phyloP scores from a whole-genome alignment of 371 early-diverging fungal species.

The Parasitella parasitica region DNA sequence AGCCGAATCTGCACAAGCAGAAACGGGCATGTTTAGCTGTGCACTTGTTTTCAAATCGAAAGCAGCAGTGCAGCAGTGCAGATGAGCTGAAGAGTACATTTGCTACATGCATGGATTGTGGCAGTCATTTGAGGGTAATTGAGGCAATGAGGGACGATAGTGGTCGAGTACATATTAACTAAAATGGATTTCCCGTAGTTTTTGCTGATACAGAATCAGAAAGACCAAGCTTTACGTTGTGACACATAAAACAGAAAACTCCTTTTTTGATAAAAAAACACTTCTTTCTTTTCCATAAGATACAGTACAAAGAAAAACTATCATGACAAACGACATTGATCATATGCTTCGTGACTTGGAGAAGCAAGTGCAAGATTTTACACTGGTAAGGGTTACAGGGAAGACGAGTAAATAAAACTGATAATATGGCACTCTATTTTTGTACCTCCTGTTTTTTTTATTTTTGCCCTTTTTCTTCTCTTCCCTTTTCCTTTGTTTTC shows the following conservation, averaged over 20 bases:
- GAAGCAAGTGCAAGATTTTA: slow-evolving; percentile 44
- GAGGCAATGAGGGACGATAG: too few relatives aligned
- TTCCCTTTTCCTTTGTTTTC: background rate
- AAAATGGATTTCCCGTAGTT: too few relatives aligned
- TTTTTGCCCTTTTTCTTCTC: background rate
- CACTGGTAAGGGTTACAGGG: slow-evolving; percentile 28
- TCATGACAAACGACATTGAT: slow-evolving; percentile 31
- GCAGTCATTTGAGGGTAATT: slow-evolving; percentile 76
- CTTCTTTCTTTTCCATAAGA: background rate
- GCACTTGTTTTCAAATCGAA: slow-evolving; percentile 97
- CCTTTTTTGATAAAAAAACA: too few relatives aligned
- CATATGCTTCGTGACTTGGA: slow-evolving; percentile 38
- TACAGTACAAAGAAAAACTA: background rate
- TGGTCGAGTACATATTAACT: too few relatives aligned
- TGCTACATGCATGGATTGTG: slow-evolving; percentile 83
- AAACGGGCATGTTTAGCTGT: slow-evolving; percentile 95
- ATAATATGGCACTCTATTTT: slow-evolving; percentile 1
- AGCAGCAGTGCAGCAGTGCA: slow-evolving; percentile 82
- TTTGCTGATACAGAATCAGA: too few relatives aligned
- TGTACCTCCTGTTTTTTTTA: background rate
- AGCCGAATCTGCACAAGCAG: slow-evolving; percentile 76
- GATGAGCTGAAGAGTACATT: slow-evolving; percentile 99
- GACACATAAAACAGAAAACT: too few relatives aligned
- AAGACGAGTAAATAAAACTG: background rate
- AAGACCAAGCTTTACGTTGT: too few relatives aligned